These are phyloP conservation scores for Fusarium abutilonis DNA, from an alignment of 2,329 filamentous ascomycete genomes.

Conservation along the genomic window DNA sequence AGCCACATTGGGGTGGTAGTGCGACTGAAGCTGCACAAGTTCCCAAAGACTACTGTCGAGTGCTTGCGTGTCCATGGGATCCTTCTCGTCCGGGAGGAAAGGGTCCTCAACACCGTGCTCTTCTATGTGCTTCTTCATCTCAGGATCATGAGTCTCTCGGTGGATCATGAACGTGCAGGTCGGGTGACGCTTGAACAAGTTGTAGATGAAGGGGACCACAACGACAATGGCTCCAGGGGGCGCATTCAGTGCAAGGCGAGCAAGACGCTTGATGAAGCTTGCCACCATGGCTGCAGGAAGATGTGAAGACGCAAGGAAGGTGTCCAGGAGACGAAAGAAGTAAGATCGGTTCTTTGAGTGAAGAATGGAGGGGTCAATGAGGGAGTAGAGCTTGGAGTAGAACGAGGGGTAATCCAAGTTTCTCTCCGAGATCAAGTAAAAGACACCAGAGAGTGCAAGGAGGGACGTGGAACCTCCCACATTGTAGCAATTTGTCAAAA, in stretches of 20 bases:
- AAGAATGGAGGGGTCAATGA: constrained; percentile 84
- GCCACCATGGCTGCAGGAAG: constrained; percentile 89
- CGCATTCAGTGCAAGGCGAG: constrained; percentile 83
- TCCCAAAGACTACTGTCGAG: constrained; percentile 97
- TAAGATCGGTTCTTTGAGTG: constrained; percentile 94
- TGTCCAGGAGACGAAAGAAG: constrained; percentile 92
- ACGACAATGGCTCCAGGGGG: constrained; percentile 90
- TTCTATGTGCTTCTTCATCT: constrained; percentile 68
- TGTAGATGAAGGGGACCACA: constrained; percentile 94
- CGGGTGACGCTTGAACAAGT: constrained; percentile 88
- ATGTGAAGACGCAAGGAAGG: constrained; percentile 90
- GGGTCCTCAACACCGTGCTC: constrained; percentile 73
- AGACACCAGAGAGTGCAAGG: constrained; percentile 89
- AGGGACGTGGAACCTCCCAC: constrained; percentile 86
- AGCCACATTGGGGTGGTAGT: constrained; percentile 97
- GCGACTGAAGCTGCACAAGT: constrained; percentile 86
- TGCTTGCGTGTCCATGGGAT: constrained; percentile 86
- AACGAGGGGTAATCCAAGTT: constrained; percentile 97
- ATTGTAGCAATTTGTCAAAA: constrained; percentile 93
- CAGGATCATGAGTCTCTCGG: constrained; percentile 70
- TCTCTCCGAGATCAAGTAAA: constrained; percentile 90
- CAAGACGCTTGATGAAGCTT: constrained; percentile 94
- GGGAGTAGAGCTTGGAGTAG: constrained; percentile 91
- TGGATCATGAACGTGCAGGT: constrained; percentile 97
- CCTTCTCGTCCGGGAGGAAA: constrained; percentile 77